Conservation (phyloP, 177 flowering plant genomes). For the Vitis hybrid region DNA sequence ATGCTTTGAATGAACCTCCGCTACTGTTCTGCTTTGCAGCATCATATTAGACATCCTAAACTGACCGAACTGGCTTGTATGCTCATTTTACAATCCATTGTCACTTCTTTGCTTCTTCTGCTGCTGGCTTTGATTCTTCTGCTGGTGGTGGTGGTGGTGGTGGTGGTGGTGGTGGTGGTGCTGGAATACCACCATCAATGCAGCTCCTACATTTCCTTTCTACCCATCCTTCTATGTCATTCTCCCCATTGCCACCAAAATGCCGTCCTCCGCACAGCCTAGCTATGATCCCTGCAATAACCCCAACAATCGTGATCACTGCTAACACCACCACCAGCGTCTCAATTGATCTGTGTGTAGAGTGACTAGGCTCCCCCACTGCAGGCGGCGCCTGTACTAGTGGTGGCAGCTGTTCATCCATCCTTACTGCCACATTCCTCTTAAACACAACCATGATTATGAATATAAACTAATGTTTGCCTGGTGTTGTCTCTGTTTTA, state of each 20-base stretch:
- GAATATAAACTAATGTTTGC: not conserved
- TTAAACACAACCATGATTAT: slow-evolving; percentile 9
- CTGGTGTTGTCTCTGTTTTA: not conserved
- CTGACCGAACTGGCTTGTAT: too few relatives aligned
- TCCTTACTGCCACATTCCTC: slow-evolving; percentile 10
- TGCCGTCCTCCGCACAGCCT: slow-evolving; percentile 65
- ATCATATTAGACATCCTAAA: too few relatives aligned
- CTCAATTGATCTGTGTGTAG: slow-evolving; percentile 56
- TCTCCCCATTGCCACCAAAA: slow-evolving; percentile 50
- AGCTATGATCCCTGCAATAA: slow-evolving; percentile 66
- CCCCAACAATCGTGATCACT: slow-evolving; percentile 58
- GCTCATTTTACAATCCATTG: not conserved
- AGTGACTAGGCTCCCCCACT: slow-evolving; percentile 18
- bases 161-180: slow-evolving; percentile 3
- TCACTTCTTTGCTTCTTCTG: slow-evolving; percentile 35
- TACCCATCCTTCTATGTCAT: slow-evolving; percentile 83
- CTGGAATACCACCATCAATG: slow-evolving; percentile 59
- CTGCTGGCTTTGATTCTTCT: slow-evolving; percentile 29
- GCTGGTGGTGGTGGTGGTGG: slow-evolving; percentile 5
- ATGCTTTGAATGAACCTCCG: too few relatives aligned
- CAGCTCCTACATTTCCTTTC: slow-evolving; percentile 71
- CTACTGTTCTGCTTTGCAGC: too few relatives aligned
- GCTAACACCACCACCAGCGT: slow-evolving; percentile 79
- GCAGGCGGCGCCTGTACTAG: slow-evolving; percentile 19
- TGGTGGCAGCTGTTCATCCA: slow-evolving; percentile 28